Percentiles rank a stretch among this genome's conserved stretches.
These are phyloP conservation scores for Lindgomyces ingoldianus DNA, from an alignment of 495 filamentous ascomycete species.

Conservation along the genomic window DNA sequence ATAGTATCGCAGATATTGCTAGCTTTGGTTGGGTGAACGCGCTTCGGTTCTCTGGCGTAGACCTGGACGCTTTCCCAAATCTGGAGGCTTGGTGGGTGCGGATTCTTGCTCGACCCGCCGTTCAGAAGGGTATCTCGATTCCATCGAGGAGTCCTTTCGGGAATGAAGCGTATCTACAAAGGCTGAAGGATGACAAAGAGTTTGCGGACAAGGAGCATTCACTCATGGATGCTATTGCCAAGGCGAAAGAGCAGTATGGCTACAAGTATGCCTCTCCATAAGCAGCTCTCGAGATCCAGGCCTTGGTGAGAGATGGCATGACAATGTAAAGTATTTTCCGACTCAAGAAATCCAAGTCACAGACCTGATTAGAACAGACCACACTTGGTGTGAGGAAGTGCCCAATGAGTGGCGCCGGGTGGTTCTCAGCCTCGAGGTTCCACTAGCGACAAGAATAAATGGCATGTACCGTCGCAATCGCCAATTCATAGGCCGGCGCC, in stretches of 20 bases:
- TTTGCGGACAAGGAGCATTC: conserved; percentile 37
- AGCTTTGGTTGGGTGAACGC: conserved; percentile 44
- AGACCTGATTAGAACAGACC: neutral
- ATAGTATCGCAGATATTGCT: conserved; percentile 45
- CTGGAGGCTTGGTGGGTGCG: conserved; percentile 42
- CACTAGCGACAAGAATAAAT: neutral
- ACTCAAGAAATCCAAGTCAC: neutral
- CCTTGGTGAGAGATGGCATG: neutral
- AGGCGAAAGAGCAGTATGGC: conserved; percentile 43
- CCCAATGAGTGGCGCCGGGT: neutral
- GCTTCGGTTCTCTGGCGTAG: conserved; percentile 35
- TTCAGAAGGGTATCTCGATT: conserved; percentile 39
- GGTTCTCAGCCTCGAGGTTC: neutral
- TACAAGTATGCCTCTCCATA: conserved; percentile 41
- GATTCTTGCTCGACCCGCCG: conserved; percentile 40
- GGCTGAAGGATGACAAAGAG: conserved; percentile 42
- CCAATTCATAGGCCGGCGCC: conserved; percentile 9
- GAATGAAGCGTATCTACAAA: conserved; percentile 35
- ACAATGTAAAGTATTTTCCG: neutral
- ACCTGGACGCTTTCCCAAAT: conserved; percentile 42
- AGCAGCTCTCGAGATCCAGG: neutral
- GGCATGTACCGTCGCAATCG: neutral
- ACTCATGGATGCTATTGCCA: conserved; percentile 31
- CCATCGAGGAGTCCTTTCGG: conserved; percentile 30
- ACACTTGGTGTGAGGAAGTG: neutral